Base-by-base conservation (phyloP, 148 eudicot species). In the Diospyros kaki region DNA sequence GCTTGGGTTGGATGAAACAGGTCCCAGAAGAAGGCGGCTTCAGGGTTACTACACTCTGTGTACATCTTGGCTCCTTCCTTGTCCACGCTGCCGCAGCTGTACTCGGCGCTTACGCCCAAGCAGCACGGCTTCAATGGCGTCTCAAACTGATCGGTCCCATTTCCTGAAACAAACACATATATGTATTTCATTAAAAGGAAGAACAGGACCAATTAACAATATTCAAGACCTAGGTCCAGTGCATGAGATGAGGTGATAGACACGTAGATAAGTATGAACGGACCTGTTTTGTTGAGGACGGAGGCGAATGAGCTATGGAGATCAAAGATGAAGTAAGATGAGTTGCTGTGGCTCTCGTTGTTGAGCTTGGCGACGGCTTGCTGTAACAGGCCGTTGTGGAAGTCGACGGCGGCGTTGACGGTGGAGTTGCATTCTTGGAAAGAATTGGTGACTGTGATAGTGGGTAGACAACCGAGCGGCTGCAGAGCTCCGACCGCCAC, bases 51-150 rank as follows among this genome's bases (percentile, higher is more conserved):
- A 61, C 98, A 94, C 3, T 91, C 80, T 1, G 83, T 87, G 68
- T 94, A 94, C 89, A 87, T 60, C 78, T 86, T 84, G 6, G 45
- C 76, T 3, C 98, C 98, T 15, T 87, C 81, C 1, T 72, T 74
- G 52, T 89, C 89, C 3, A 88, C 69, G 70, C 72, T 73, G 4
- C 93, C 92, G 50, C 98, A 91, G 2, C 3, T 8, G 40, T 76
- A 78, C 3, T 38, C 75, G 42, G 59, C 66, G 41, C 68, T 86
- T 62, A 75, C 75, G 0, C 94, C 98, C 58, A 76, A 68, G 69
- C 98, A 94, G 62, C 98, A 94, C 45, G 98, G 91, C 86, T 83
- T 85, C 75, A 89, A 73, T 44, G 90, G 91, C 7, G 82, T 84
- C 63, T 84, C 84, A 72, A 91, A 91, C 76, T 42, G 82, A 64